These are phyloP conservation scores for Cystobasidiaceae sp. DNA, from an alignment of 1,284 basidiomycete genomes.

Conservation along the genomic window DNA sequence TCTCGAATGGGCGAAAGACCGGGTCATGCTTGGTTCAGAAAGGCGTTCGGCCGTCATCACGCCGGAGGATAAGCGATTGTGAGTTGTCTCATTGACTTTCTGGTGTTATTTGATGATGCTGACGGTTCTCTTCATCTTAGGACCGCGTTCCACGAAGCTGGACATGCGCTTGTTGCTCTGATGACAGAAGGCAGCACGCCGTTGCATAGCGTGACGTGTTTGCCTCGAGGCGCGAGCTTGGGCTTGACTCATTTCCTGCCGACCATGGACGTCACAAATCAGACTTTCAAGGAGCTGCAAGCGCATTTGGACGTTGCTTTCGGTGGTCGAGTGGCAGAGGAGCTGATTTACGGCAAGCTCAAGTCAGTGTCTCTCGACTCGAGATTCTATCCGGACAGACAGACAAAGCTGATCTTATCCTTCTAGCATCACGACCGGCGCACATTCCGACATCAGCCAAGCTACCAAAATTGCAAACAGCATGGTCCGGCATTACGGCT, in stretches of 20 bases:
- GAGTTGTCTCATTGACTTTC: background rate
- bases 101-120: background rate
- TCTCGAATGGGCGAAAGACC: constrained; percentile 91
- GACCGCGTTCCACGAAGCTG: constrained; percentile 94
- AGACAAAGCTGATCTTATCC: background rate
- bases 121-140: constrained; percentile 51
- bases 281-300: constrained; percentile 6
- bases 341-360: constrained; percentile 80
- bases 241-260: constrained; percentile 84
- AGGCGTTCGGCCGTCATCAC: constrained; percentile 80
- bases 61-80: constrained; percentile 54
- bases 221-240: constrained; percentile 85
- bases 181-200: constrained; percentile 91
- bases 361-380: constrained; percentile 47
- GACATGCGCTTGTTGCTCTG: constrained; percentile 82
- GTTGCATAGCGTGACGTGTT: constrained; percentile 90
- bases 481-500: constrained; percentile 86
- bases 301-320: constrained; percentile 74
- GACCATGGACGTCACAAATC: constrained; percentile 50
- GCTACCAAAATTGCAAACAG: constrained; percentile 74
- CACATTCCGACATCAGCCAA: constrained; percentile 71
- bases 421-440: constrained; percentile 58
- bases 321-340: constrained; percentile 89
- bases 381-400: background rate
- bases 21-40: constrained; percentile 79